Base-by-base conservation (phyloP, 805 yeast species). In the Kockiozyma suomiensis region DNA sequence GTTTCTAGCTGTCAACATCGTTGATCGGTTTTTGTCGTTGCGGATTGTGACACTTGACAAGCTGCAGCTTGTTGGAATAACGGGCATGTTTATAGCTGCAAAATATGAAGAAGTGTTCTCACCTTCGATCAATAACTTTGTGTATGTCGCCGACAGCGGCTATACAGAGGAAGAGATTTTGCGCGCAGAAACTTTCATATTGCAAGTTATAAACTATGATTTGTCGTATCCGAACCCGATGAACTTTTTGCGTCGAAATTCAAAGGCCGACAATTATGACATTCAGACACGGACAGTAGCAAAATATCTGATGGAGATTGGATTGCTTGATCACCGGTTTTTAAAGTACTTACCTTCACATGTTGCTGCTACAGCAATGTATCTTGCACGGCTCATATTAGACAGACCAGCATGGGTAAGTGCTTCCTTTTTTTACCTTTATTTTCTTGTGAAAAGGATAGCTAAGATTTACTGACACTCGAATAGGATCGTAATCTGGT, bases 211-310 rank as follows among this genome's bases (percentile, higher is more conserved):
- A 65, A 91, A 90, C 66, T 93, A 91, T 75, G 96, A 93, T 73
- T 84, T 93, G 83, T 97, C 97, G 23, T 93, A 92, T 90, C 97
- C 98, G 1, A 97, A 97, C 19, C 99, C 99, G 59, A 90, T 93
- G 97, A 88, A 96, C 43, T 93, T 92, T 70, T 78, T 93, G 66
- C 83, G 98, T 73, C 85, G 97, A 68, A 89, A 92, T 4, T 88
- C 96, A 59, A 93, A 93, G 76, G 98, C 98, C 10, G 99, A 93
- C 75, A 94, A 90, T 71, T 93, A 93, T 73, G 97, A 93, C 72
- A 86, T 87, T 70, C 97, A 92, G 73, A 87, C 96, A 3, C 81
- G 99, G 71, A 92, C 98, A 0, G 79, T 94, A 66, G 97, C 98
- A 40, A 93, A 93, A 75, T 93, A 93, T 73, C 83, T 93, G 68